A percentile compares a stretch with the other conserved stretches of the same genome.
phyloP scores from a whole-genome alignment of 805 yeast species.

The Barnettozyma populi region DNA sequence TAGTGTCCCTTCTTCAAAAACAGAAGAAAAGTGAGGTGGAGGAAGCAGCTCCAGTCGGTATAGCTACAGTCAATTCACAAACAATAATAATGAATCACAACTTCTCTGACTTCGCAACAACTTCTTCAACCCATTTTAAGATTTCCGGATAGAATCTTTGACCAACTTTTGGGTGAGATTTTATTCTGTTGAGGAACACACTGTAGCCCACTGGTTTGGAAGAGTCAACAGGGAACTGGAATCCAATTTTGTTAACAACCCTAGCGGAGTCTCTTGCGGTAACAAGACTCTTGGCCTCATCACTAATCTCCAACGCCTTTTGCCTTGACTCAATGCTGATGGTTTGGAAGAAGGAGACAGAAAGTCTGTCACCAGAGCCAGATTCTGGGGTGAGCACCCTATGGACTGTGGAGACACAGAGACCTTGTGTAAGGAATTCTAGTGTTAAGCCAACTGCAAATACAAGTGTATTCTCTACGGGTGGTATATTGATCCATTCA shows the following conservation, averaged over 20 bases:
- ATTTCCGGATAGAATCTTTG: constrained; percentile 39
- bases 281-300: constrained; percentile 15
- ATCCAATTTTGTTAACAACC: constrained; percentile 21
- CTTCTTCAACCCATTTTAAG: constrained; percentile 29
- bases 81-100: no score
- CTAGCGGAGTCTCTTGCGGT: constrained; percentile 15
- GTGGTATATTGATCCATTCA: constrained; percentile 42
- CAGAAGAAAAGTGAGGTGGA: no score
- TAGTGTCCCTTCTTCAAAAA: no score
- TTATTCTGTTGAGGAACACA: constrained; percentile 42
- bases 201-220: constrained; percentile 40
- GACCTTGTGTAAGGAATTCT: constrained; percentile 43
- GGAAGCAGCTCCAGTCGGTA: no score
- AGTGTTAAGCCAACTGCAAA: constrained; percentile 46
- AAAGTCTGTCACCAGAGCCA: constrained; percentile 30
- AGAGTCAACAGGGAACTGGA: constrained; percentile 23
- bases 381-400: constrained; percentile 30
- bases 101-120: constrained; percentile 27
- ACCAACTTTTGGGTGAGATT: constrained; percentile 46
- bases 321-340: constrained; percentile 30
- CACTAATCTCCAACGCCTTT: constrained; percentile 14
- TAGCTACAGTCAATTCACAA: no score
- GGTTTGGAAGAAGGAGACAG: constrained; percentile 45
- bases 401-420: constrained; percentile 46
- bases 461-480: constrained; percentile 35